A percentile compares a stretch with the other conserved stretches of the same genome.
These are phyloP conservation scores for Saccharomycopsis malanga DNA, from an alignment of 805 yeast genomes.

Conservation along the genomic window DNA sequence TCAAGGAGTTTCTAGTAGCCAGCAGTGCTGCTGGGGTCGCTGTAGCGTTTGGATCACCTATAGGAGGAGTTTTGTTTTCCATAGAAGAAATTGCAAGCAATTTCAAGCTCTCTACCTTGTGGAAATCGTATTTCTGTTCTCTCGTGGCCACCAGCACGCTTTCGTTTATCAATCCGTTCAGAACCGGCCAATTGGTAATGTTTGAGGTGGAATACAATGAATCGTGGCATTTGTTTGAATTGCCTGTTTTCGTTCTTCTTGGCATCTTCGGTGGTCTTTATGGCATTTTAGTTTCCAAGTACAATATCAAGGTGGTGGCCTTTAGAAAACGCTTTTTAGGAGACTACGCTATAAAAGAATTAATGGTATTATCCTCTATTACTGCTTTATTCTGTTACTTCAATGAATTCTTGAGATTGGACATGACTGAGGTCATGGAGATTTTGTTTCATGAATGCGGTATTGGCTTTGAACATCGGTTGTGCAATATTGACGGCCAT, in stretches of 20 bases:
- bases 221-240: conserved; percentile 80
- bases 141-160: conserved; percentile 78
- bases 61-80: conserved; percentile 91
- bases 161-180: conserved; percentile 78
- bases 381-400: conserved; percentile 78
- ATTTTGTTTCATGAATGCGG: conserved; percentile 79
- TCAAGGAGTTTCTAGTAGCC: conserved; percentile 68
- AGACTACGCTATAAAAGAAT: conserved; percentile 61
- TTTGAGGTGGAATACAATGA: conserved; percentile 86
- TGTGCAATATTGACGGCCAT: conserved; percentile 34
- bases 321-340: conserved; percentile 67
- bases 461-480: conserved; percentile 35
- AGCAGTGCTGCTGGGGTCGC: conserved; percentile 98
- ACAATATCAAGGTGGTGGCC: conserved; percentile 67
- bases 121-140: conserved; percentile 90
- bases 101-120: conserved; percentile 70
- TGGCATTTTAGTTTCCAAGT: conserved; percentile 70
- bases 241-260: conserved; percentile 67
- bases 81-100: conserved; percentile 79
- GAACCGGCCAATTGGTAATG: conserved; percentile 90
- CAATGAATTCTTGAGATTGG: conserved; percentile 71
- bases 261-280: conserved; percentile 91
- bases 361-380: conserved; percentile 52
- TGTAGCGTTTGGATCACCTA: conserved; percentile 95
- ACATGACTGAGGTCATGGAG: conserved; percentile 96